Evolutionary conservation across 1,139 yeast genomes (phyloP), one percentile per base, ranked within the genome.

Genomic region (Schizosaccharomyces versatilis): DNA sequence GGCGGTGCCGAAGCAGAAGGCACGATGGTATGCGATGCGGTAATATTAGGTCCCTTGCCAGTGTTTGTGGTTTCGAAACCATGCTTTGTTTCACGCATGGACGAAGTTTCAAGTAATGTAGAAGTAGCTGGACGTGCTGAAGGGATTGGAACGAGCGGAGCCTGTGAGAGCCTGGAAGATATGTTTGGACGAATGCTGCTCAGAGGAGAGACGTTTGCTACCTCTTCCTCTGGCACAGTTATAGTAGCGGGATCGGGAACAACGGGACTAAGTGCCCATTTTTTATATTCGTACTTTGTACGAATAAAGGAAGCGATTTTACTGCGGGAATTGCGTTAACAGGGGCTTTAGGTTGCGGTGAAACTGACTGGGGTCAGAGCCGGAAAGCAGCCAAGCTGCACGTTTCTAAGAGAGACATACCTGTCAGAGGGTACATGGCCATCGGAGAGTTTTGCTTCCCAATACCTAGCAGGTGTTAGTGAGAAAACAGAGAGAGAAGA

Each of bases 251-350:
- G 84, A 61, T 80, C 79, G 3, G 88, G 88, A 19, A 78, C 65
- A 6, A 64, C 65, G 5, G 73, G 59, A 32, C 76, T 68, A 17
- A 69, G 66, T 12, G 74, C 79, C 98, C 98, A 90, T 65, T 88
- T 82, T 68, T 81, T 84, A 69, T 82, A 65, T 61, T 85, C 97
- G 65, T 90, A 90, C 67, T 90, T 90, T 6, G 95, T 86, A 60
- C 90, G 74, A 60, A 90, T 85, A 67, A 85, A 90, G 66, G 83
- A 85, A 61, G 82, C 94, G 61, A 90, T 79, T 68, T 86, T 85
- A 66, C 82, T 77, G 19, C 3, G 32, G 19, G 38, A 2, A 10
- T 32, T 24, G 32, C 5, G 5, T 24, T 24, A 32, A 6, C 10
- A 24, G 3, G 2, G 14, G 3, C 36, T 8, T 17, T 17, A 15